phyloP scores from a whole-genome alignment of 495 filamentous ascomycete species.

The Margaritispora aquatica region DNA sequence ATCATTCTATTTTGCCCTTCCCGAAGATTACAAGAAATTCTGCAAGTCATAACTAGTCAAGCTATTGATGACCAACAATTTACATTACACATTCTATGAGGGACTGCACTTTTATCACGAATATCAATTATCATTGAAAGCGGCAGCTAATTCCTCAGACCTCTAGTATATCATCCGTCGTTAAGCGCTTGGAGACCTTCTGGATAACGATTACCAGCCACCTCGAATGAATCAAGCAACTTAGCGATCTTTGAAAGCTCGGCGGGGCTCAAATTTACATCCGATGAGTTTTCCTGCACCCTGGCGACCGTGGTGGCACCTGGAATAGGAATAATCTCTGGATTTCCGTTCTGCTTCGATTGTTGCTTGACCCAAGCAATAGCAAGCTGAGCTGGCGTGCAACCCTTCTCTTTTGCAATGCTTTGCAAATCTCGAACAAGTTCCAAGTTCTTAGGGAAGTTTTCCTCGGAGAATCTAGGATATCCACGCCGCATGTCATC shows the following conservation, averaged over 20 bases:
- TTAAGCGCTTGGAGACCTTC: constrained; percentile 21
- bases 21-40: constrained; percentile 44
- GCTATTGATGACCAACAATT: constrained; percentile 20
- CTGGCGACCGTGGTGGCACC: constrained; percentile 50
- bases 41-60: constrained; percentile 44
- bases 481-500: constrained; percentile 45
- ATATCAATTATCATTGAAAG: not conserved
- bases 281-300: constrained; percentile 42
- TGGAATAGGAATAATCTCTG: constrained; percentile 77
- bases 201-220: constrained; percentile 36
- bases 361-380: constrained; percentile 48
- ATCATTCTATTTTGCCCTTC: constrained; percentile 5
- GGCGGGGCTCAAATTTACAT: constrained; percentile 37
- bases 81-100: constrained; percentile 29
- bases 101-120: constrained; percentile 5
- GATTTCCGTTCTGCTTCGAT: constrained; percentile 46
- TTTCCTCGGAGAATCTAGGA: constrained; percentile 63
- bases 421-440: constrained; percentile 60
- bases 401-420: constrained; percentile 63
- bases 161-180: constrained; percentile 8
- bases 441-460: constrained; percentile 67
- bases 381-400: constrained; percentile 70
- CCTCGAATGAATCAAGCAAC: constrained; percentile 35
- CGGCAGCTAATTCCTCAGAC: not conserved
- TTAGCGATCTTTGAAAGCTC: constrained; percentile 46